Evolutionary conservation across 345 rosid species (phyloP), one percentile per base, ranked within the genome.

Genomic region (Rhizophora mangle): DNA sequence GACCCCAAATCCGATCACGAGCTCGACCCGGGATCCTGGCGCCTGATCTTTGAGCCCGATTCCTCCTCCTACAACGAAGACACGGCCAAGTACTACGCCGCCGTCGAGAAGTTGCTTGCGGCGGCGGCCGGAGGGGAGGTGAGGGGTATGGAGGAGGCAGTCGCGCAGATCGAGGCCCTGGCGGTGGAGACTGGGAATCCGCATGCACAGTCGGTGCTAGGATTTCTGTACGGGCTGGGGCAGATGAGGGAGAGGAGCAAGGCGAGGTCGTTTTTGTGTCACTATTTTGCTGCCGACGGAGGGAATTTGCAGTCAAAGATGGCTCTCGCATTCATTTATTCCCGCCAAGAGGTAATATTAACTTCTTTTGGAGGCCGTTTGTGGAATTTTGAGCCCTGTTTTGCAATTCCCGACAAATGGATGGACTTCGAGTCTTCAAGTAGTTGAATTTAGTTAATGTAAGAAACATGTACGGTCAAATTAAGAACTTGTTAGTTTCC

Each of bases 11-110:
- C 96, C 2, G 99, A 88, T 30, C 88, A 88, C 59, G 88, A 85
- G 73, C 92, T 95, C 43, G 98, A 92, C 69, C 96, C 94, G 20
- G 98, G 98, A 7, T 91, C 98, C 1, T 93, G 98, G 98, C 87
- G 92, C 62, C 87, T 89, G 36, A 80, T 92, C 70, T 87, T 95
- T 69, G 99, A 90, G 80, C 89, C 97, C 19, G 89, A 83, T 24
- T 69, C 76, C 55, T 64, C 82, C 3, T 8, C 27, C n/a, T 34
- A 72, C 60, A 37, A 64, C 9, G 67, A 74, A 26, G 81, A 69
- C 70, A 62, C 72, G 64, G 76, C 79, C 32, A 74, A 61, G 8
- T 90, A 95, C 75, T 83, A 84, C 77, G 70, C 85, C 34, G 81
- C 78, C 36, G 90, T 92, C 21, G 46, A 67, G 16, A 90, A 86